These are phyloP conservation scores for Eustoma russellianum DNA, from an alignment of 257 asterid species.

Conservation along the genomic window DNA sequence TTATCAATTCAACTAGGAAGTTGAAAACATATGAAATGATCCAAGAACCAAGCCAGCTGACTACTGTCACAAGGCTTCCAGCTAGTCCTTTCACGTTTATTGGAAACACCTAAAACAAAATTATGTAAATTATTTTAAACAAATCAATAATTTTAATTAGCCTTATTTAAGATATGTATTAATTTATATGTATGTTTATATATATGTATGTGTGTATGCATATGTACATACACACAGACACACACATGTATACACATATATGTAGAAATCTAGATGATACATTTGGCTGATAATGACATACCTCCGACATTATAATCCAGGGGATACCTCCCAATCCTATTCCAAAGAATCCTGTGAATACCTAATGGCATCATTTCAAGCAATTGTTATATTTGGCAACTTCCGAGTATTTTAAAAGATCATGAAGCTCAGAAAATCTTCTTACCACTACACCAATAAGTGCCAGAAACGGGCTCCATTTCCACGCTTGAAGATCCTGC, in stretches of 20 bases:
- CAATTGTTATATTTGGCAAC: neutral
- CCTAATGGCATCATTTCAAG: slow-evolving; percentile 27
- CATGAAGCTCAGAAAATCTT: neutral
- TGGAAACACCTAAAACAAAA: slow-evolving; percentile 52
- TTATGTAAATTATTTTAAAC: too few relatives aligned
- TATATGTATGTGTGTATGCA: neutral
- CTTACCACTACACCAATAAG: slow-evolving; percentile 68
- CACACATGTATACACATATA: too few relatives aligned
- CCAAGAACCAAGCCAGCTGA: slow-evolving; percentile 79
- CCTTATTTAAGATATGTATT: too few relatives aligned
- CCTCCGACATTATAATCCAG: slow-evolving; percentile 95
- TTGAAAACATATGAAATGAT: slow-evolving; percentile 62
- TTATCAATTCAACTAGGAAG: slow-evolving; percentile 55
- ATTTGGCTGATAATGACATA: slow-evolving; percentile 1
- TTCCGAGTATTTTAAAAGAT: neutral
- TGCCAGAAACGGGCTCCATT: slow-evolving; percentile 52
- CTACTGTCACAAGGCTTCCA: slow-evolving; percentile 75
- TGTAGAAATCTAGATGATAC: neutral
- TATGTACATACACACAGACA: too few relatives aligned
- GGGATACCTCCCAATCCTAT: slow-evolving; percentile 90
- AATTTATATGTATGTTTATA: too few relatives aligned
- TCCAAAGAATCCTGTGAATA: slow-evolving; percentile 63
- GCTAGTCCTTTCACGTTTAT: slow-evolving; percentile 76
- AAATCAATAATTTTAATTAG: too few relatives aligned
- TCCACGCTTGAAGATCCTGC: slow-evolving; percentile 62